Conservation (phyloP, 257 asterid genomes). For the Ehretia macrophylla region DNA sequence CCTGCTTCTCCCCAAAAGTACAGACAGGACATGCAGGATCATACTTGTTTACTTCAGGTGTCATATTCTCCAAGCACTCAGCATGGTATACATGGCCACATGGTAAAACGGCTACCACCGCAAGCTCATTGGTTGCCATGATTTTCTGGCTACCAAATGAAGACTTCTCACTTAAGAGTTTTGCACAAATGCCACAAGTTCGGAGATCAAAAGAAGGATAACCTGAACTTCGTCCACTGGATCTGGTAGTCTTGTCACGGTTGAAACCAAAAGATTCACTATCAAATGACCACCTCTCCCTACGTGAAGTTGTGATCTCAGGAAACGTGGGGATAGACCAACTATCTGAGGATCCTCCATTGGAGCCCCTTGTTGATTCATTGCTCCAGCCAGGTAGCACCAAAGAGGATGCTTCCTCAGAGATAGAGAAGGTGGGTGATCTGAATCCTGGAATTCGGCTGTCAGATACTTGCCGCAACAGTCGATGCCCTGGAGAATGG, state of each 20-base stretch:
- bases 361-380: slow-evolving; percentile 72
- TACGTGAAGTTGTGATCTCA: slow-evolving; percentile 49
- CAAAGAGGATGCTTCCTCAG: slow-evolving; percentile 65
- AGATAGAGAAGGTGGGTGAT: slow-evolving; percentile 68
- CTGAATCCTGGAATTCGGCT: slow-evolving; percentile 58
- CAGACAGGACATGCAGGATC: slow-evolving; percentile 93
- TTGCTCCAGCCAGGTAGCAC: slow-evolving; percentile 59
- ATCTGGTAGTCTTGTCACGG: slow-evolving; percentile 55
- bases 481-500: slow-evolving; percentile 64
- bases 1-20: slow-evolving; percentile 78
- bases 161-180: slow-evolving; percentile 62
- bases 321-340: slow-evolving; percentile 80
- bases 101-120: slow-evolving; percentile 77
- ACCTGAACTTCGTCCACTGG: slow-evolving; percentile 49
- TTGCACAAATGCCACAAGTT: slow-evolving; percentile 80
- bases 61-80: slow-evolving; percentile 92
- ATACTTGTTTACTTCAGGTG: slow-evolving; percentile 69
- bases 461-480: slow-evolving; percentile 70
- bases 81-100: slow-evolving; percentile 95
- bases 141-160: slow-evolving; percentile 62
- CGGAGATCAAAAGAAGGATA: slow-evolving; percentile 52
- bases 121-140: slow-evolving; percentile 61
- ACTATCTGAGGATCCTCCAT: slow-evolving; percentile 79
- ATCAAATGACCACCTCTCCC: slow-evolving; percentile 97
- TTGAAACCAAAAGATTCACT: slow-evolving; percentile 62